These are phyloP conservation scores for Rhodotorula glutinis DNA, from an alignment of 1,284 basidiomycete genomes.

Conservation along the genomic window DNA sequence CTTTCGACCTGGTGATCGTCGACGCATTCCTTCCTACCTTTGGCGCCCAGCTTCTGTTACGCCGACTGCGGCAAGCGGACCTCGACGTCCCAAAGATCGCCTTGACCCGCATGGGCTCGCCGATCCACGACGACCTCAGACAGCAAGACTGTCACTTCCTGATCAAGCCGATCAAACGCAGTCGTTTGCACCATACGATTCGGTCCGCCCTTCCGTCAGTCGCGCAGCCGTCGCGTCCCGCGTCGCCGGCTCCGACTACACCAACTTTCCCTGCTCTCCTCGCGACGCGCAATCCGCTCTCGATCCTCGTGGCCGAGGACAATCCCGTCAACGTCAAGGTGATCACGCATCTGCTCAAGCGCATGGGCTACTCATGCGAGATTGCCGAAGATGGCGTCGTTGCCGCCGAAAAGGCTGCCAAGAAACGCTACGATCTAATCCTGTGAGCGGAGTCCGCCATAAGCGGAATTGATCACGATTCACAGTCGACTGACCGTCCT, in stretches of 20 bases:
- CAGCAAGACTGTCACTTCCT: slow-evolving; percentile 33
- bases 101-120: slow-evolving; percentile 36
- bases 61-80: slow-evolving; percentile 29
- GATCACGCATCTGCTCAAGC: slow-evolving; percentile 37
- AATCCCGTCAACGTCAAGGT: slow-evolving; percentile 38
- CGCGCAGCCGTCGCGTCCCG: slow-evolving; percentile 4
- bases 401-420: slow-evolving; percentile 33
- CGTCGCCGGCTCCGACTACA: slow-evolving; percentile 13
- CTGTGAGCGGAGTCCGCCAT: slow-evolving; percentile 3
- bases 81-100: slow-evolving; percentile 29
- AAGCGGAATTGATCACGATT: no score
- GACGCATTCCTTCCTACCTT: slow-evolving; percentile 37
- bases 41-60: slow-evolving; percentile 28
- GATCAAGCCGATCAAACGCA: slow-evolving; percentile 41
- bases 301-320: slow-evolving; percentile 38
- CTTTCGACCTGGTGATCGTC: slow-evolving; percentile 30
- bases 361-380: slow-evolving; percentile 23
- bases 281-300: slow-evolving; percentile 21
- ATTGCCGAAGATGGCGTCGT: slow-evolving; percentile 32
- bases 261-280: slow-evolving; percentile 30
- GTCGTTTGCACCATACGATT: slow-evolving; percentile 36
- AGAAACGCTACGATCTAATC: slow-evolving; percentile 38
- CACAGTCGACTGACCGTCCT: not conserved
- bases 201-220: slow-evolving; percentile 32
- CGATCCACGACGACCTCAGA: slow-evolving; percentile 38